A percentile compares a stretch with the other conserved stretches of the same genome.
Conservation (phyloP, 2,329 filamentous ascomycete genomes). For the Geosmithia putterillii region DNA sequence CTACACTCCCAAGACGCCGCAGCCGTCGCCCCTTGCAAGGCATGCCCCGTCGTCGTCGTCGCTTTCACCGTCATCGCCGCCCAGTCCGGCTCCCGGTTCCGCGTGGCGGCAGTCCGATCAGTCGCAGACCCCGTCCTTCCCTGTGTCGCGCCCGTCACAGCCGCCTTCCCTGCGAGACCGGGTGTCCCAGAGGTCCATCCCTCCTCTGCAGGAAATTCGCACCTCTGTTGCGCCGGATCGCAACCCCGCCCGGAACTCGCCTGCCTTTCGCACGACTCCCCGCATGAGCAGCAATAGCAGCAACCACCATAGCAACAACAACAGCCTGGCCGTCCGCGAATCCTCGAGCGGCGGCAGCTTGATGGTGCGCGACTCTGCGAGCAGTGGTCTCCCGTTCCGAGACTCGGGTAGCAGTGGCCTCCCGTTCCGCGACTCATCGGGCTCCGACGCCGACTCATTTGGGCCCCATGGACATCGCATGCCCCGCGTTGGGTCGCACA, state of each 20-base stretch:
- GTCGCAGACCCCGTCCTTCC: no score
- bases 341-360: background rate
- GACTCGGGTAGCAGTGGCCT: constrained; percentile 6
- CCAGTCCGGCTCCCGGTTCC: constrained; percentile 1
- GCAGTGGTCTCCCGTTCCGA: constrained; percentile 5
- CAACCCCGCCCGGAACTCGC: background rate
- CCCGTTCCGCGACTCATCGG: background rate
- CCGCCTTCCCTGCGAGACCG: constrained; percentile 30
- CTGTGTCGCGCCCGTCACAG: constrained; percentile 8
- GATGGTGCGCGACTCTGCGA: background rate
- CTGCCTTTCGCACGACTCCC: background rate
- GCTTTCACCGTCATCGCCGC: background rate
- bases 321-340: background rate
- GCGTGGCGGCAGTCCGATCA: constrained; percentile 7
- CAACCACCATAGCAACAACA: background rate
- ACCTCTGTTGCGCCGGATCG: constrained; percentile 7
- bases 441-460: background rate
- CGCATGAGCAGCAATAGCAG: background rate
- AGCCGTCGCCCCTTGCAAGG: constrained; percentile 31
- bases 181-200: constrained; percentile 34
- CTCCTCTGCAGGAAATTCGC: constrained; percentile 32
- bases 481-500: constrained; percentile 15
- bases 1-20: constrained; percentile 39
- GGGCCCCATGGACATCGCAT: background rate
- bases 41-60: constrained; percentile 5